These are phyloP conservation scores for Straminergon stramineum DNA, from an alignment of 225 moss, liverwort and hornwort genomes.

Conservation along the genomic window DNA sequence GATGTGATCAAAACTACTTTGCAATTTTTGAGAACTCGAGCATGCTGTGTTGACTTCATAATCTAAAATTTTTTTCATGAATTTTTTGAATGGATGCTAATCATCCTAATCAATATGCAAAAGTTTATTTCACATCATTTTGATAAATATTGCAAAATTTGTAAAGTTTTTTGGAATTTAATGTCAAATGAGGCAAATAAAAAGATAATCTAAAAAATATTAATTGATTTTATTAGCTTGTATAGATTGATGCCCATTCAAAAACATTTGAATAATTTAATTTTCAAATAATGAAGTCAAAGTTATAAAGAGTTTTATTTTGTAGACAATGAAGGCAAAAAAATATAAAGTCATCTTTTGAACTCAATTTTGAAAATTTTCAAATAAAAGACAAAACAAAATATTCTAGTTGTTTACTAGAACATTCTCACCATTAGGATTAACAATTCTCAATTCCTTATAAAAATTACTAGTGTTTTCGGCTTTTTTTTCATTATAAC, in stretches of 20 bases:
- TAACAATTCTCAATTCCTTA: neutral
- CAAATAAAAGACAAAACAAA: neutral
- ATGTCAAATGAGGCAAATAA: fast-evolving
- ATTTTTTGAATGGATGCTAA: neutral
- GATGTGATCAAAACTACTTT: neutral
- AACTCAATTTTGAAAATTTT: neutral
- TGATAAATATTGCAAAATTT: neutral
- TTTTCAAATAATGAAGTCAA: neutral
- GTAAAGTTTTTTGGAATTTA: neutral
- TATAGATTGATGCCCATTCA: neutral
- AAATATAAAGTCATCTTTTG: neutral
- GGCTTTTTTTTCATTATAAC: neutral
- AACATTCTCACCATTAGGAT: neutral
- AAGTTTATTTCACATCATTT: neutral
- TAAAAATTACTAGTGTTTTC: neutral
- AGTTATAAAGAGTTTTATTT: neutral
- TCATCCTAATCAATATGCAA: too few species aligned
- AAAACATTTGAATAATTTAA: neutral
- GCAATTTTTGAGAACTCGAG: neutral
- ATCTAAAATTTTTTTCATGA: neutral
- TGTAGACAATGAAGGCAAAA: neutral
- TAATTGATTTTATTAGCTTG: neutral
- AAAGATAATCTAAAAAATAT: neutral
- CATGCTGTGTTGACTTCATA: fast-evolving
- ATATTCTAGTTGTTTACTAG: neutral